Conservation (phyloP, 345 rosid genomes). For the Heritiera littoralis region DNA sequence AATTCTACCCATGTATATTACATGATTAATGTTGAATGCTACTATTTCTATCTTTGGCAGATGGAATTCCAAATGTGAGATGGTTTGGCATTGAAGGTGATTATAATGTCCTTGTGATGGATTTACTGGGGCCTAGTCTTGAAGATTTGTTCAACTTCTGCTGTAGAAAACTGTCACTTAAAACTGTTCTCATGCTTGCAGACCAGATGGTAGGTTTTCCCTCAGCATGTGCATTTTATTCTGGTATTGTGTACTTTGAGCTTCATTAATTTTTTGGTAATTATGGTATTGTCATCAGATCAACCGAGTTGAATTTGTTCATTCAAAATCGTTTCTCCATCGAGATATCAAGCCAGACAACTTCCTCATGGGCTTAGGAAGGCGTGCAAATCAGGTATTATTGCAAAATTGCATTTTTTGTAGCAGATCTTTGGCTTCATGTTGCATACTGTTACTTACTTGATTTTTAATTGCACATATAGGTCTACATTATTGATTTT, state of each 20-base stretch:
- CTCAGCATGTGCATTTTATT: neutral
- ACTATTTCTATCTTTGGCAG: conserved; percentile 39
- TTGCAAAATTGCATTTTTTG: neutral
- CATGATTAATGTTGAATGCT: neutral
- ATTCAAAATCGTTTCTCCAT: conserved; percentile 89
- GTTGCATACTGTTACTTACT: neutral
- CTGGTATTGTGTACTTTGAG: neutral
- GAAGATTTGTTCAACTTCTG: conserved; percentile 94
- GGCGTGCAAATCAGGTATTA: conserved; percentile 87
- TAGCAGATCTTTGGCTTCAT: neutral
- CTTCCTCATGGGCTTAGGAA: conserved; percentile 94
- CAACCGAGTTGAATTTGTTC: conserved; percentile 87
- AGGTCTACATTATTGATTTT: conserved; percentile 90
- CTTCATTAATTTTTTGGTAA: conserved; percentile 4
- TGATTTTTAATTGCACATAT: conserved; percentile 24
- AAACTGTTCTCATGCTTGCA: conserved; percentile 97
- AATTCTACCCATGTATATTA: neutral
- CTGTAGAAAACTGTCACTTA: conserved; percentile 75
- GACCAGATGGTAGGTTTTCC: conserved; percentile 80
- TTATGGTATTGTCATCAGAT: conserved; percentile 46
- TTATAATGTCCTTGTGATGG: conserved; percentile 93
- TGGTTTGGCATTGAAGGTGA: conserved; percentile 94
- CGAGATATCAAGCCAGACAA: conserved; percentile 97
- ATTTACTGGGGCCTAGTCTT: conserved; percentile 96
- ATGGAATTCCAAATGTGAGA: conserved; percentile 90